Conservation (phyloP, 106 monocot genomes). For the Apostasia shenzhenica region DNA sequence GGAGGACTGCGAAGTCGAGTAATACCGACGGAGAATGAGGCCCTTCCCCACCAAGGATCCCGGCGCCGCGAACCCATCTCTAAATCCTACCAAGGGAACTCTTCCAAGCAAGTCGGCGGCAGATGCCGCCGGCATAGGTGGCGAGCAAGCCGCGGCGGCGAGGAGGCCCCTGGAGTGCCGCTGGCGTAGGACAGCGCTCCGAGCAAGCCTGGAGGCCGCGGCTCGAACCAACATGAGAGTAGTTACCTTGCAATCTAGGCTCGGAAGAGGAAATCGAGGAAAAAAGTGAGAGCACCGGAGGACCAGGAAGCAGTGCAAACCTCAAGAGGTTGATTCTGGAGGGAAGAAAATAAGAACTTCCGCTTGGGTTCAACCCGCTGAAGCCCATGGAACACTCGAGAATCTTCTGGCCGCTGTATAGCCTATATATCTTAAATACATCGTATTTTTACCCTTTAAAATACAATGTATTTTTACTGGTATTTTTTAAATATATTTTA, state of each 20-base stretch:
- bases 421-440: too few relatives aligned
- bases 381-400: background rate
- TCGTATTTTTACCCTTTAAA: too few relatives aligned
- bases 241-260: background rate
- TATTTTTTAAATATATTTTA: too few relatives aligned
- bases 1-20: conserved; percentile 30
- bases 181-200: conserved; percentile 20
- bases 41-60: conserved; percentile 7
- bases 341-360: background rate
- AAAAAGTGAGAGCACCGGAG: background rate
- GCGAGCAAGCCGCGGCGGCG: background rate
- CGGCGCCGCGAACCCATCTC: conserved; percentile 1
- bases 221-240: conserved; percentile 21
- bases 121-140: background rate
- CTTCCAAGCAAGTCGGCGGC: background rate
- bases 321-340: background rate
- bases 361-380: too few relatives aligned
- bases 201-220: conserved; percentile 22
- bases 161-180: conserved; percentile 10
- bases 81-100: background rate
- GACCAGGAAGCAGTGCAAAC: conserved; percentile 5
- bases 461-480: too few relatives aligned
- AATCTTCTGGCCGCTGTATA: background rate
- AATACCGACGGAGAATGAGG: conserved; percentile 27
- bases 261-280: background rate